Evolutionary conservation across 148 eudicot species (phyloP).

Genomic region (Hydrangea macrophylla): DNA sequence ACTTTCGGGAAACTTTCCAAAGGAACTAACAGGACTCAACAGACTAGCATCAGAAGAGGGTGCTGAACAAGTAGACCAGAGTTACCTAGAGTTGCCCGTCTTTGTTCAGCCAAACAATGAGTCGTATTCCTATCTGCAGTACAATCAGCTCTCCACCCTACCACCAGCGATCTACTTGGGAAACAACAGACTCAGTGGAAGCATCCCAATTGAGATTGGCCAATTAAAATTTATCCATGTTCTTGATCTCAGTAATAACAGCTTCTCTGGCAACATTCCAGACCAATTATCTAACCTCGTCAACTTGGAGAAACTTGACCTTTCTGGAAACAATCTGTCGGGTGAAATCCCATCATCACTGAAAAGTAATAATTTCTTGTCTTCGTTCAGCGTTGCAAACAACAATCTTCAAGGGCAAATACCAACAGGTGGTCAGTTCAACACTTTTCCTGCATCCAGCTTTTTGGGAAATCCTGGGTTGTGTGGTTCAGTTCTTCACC

Average conservation of each 20-base stretch:
- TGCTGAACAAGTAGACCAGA: conserved; percentile 33
- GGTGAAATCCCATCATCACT: conserved; percentile 50
- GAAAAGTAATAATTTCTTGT: conserved; percentile 40
- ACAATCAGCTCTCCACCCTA: conserved; percentile 20
- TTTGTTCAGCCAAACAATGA: conserved; percentile 60
- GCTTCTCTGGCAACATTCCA: conserved; percentile 28
- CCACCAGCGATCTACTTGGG: conserved; percentile 31
- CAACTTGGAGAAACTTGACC: conserved; percentile 25
- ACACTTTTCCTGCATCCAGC: conserved; percentile 46
- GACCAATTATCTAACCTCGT: conserved; percentile 19
- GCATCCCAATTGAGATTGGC: conserved; percentile 32
- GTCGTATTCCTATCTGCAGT: conserved; percentile 49
- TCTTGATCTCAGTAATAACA: conserved; percentile 28
- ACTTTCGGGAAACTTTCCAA: conserved; percentile 55
- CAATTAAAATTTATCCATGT: conserved; percentile 21
- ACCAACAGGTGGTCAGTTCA: conserved; percentile 58
- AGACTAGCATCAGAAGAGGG: conserved; percentile 43
- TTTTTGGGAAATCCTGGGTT: conserved; percentile 56
- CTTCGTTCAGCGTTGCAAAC: conserved; percentile 47
- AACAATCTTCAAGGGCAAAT: conserved; percentile 53
- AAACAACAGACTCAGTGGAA: conserved; percentile 26
- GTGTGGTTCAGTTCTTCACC: conserved; percentile 55
- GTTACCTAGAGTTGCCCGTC: conserved; percentile 69
- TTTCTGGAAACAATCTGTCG: conserved; percentile 21
- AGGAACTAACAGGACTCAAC: conserved; percentile 36